A percentile compares a stretch with the other conserved stretches of the same genome.
Evolutionary conservation across 1,284 basidiomycete genomes (phyloP).

Genomic region (Fomes fomentarius): DNA sequence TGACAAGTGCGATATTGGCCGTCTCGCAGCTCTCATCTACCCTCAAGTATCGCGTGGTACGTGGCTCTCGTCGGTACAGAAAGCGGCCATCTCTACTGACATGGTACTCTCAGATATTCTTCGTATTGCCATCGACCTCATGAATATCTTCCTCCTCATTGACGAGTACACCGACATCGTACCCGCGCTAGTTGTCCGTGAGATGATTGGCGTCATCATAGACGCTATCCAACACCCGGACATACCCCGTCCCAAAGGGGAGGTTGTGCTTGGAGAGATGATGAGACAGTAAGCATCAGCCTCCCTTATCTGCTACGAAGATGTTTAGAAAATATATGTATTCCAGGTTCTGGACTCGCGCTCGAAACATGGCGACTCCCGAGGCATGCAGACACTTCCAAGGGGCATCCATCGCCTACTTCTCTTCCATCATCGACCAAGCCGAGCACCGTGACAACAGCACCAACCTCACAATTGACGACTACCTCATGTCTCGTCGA

Average conservation of each 20-base stretch:
- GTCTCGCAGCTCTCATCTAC: conserved; percentile 31
- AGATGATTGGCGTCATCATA: conserved; percentile 24
- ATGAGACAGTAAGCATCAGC: conserved; percentile 4
- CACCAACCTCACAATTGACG: conserved; percentile 31
- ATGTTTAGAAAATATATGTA: no score
- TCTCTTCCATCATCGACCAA: conserved; percentile 35
- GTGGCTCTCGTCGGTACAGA: no score
- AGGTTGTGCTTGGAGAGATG: conserved; percentile 16
- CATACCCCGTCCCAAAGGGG: not conserved
- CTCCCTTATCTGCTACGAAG: no score
- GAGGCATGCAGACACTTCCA: not conserved
- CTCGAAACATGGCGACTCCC: no score
- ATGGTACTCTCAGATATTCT: conserved; percentile 4
- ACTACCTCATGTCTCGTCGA: conserved; percentile 36
- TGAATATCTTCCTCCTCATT: conserved; percentile 45
- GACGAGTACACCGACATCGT: conserved; percentile 45
- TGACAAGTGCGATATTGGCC: not conserved
- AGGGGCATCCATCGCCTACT: conserved; percentile 26
- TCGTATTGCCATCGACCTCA: conserved; percentile 40
- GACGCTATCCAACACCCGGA: conserved; percentile 6
- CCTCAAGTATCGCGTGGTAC: conserved; percentile 25
- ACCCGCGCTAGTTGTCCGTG: conserved; percentile 25
- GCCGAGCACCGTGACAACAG: conserved; percentile 31
- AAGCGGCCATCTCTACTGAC: no score
- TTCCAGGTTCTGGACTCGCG: no score